Conservation (phyloP, 2,329 filamentous ascomycete species). For the Verticillium nubilum region DNA sequence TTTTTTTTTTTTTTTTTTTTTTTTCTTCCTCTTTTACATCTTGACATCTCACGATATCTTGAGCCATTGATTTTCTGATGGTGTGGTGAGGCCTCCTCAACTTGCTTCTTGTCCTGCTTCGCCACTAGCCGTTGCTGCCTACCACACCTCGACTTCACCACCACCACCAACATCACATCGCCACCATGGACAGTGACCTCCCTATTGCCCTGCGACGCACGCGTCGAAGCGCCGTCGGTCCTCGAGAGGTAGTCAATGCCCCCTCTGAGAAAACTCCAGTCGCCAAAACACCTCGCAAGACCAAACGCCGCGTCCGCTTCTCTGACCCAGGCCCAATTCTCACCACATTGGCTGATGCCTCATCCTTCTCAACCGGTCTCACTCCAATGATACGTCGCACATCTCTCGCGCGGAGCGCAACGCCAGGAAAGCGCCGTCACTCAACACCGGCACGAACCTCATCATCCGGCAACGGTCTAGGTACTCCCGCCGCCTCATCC, state of each 20-base stretch:
- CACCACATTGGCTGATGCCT: constrained; percentile 11
- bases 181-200: constrained; percentile 18
- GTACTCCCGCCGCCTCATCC: constrained; percentile 9
- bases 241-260: constrained; percentile 10
- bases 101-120: neutral
- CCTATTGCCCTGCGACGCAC: constrained; percentile 52
- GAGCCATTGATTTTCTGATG: neutral
- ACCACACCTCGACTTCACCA: neutral
- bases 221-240: constrained; percentile 34
- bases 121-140: neutral
- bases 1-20: constrained; percentile 7
- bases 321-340: constrained; percentile 46
- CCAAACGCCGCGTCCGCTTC: constrained; percentile 50
- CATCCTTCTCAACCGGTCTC: constrained; percentile 39
- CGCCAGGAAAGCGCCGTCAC: constrained; percentile 35
- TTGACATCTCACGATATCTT: neutral
- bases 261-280: constrained; percentile 8
- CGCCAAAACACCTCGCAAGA: constrained; percentile 8
- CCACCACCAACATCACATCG: neutral
- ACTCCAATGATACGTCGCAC: constrained; percentile 54
- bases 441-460: constrained; percentile 31
- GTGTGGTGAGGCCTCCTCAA: neutral
- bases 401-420: constrained; percentile 27
- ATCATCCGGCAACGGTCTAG: neutral
- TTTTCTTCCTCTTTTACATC: neutral